Percentiles rank a stretch among this genome's conserved stretches.
Conservation (phyloP, 208 protist species). For the Lotmaria passim region DNA sequence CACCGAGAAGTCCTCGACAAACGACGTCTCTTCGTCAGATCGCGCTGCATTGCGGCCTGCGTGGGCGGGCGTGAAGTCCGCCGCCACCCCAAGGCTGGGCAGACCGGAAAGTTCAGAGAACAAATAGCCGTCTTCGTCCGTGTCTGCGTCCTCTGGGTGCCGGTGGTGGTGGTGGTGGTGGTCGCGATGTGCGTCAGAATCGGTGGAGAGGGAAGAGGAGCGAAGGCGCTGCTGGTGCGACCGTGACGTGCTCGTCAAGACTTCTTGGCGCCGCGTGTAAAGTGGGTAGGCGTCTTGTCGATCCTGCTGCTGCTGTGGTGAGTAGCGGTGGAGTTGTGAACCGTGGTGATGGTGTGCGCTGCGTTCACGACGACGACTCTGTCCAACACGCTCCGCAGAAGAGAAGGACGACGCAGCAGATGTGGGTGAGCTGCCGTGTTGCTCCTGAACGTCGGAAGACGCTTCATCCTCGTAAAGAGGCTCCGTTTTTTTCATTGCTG, state of each 20-base stretch:
- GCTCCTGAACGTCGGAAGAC: neutral
- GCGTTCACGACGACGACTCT: neutral
- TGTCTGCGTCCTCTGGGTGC: neutral
- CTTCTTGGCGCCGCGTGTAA: neutral
- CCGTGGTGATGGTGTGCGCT: too few relatives aligned
- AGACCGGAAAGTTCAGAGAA: neutral
- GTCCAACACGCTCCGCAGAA: neutral
- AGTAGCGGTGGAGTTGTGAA: neutral
- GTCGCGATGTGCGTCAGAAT: too few relatives aligned
- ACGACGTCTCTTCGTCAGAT: neutral
- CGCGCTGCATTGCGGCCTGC: neutral
- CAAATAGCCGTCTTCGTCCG: constrained; percentile 1
- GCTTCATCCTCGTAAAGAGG: constrained; percentile 5
- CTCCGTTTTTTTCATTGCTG: neutral
- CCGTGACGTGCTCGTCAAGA: neutral
- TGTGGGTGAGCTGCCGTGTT: neutral
- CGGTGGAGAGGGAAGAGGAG: neutral
- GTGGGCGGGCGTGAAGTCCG: neutral
- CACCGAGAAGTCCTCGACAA: constrained; percentile 4
- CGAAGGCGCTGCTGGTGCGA: neutral
- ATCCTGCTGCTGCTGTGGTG: neutral
- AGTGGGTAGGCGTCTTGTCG: neutral
- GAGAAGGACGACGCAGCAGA: constrained; percentile 13
- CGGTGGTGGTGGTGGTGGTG: neutral
- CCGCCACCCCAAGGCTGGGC: neutral